Percentiles rank a stretch among this genome's conserved stretches.
Conservation (phyloP, 305 asterid genomes). For the Fraxinus ornus region DNA sequence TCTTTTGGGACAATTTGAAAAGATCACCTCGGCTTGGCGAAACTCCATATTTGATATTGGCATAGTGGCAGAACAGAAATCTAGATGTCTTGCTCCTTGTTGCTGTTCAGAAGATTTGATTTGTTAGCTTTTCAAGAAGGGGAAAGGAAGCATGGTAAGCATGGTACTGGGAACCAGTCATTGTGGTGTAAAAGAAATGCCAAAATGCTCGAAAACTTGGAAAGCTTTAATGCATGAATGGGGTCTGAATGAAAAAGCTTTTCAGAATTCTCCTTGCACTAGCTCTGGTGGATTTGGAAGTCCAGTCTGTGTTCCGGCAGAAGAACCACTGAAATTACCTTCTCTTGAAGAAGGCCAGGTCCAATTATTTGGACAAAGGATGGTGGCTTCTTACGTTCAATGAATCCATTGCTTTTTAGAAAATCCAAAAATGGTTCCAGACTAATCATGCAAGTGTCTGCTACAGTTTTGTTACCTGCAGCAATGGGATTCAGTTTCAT, state of each 20-base stretch:
- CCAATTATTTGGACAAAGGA: conserved; percentile 38
- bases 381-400: conserved; percentile 64
- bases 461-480: conserved; percentile 64
- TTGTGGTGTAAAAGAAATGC: conserved; percentile 53
- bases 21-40: conserved; percentile 30
- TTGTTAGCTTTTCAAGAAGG: conserved; percentile 46
- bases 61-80: neutral
- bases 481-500: conserved; percentile 52
- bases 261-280: conserved; percentile 50
- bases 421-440: conserved; percentile 64
- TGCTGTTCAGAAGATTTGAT: conserved; percentile 49
- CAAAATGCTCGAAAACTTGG: conserved; percentile 64
- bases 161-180: conserved; percentile 31
- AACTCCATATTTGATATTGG: conserved; percentile 34
- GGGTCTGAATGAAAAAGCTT: conserved; percentile 68
- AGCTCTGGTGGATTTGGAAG: conserved; percentile 82
- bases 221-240: conserved; percentile 72
- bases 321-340: conserved; percentile 47
- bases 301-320: conserved; percentile 59
- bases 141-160: conserved; percentile 26
- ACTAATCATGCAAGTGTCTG: conserved; percentile 65
- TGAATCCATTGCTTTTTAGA: conserved; percentile 65
- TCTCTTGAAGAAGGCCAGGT: conserved; percentile 62
- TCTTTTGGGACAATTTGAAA: conserved; percentile 40
- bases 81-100: conserved; percentile 11